Base-by-base conservation (phyloP, 1,284 basidiomycete genomes). In the Irpex sp. region DNA sequence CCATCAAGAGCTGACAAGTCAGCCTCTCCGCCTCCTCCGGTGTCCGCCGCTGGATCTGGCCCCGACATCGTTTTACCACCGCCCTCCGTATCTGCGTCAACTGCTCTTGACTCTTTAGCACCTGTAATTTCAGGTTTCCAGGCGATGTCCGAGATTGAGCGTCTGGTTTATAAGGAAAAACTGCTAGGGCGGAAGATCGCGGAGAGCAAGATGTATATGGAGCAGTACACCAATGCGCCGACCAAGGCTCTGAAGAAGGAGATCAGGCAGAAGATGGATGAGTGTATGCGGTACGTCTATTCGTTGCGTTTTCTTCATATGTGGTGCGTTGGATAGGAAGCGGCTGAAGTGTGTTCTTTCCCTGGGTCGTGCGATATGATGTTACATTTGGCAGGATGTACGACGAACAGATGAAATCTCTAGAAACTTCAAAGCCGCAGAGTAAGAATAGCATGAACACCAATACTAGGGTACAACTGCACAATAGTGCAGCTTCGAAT, bases 141-240 rank as follows among this genome's bases (percentile, higher is more conserved):
- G 17, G 9, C 60, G 15, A 37, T 64, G 46, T 58, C 66, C 1
- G 68, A 67, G 61, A 67, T 66, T 57, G 57, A 58, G 13, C 56
- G 62, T 3, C 63, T 84, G 3, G 78, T 78, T 36, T 81, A 81
- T 37, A 83, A 83, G 70, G 82, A 86, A 69, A 76, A 78, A 37
- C 78, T 81, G 49, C 77, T 90, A 51, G 85, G 90, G 67, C 79
- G 81, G 54, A 82, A 89, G 64, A 86, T 93, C 61, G 80, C 86
- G 6, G 86, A 90, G 72, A 90, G 85, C 70, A 92, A 90, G 75
- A 71, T 77, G 35, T 74, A 93, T 51, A 84, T 93, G 77, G 81
- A 76, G 21, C 79, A 83, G 67, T 77, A 89, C n/a, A 70, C 75
- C n/a, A 73, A 74, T 59, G 83, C 83, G 26, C 75, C 77, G 54